These are phyloP conservation scores for Quercus lobata DNA, from an alignment of 331 rosid genomes.

Conservation along the genomic window DNA sequence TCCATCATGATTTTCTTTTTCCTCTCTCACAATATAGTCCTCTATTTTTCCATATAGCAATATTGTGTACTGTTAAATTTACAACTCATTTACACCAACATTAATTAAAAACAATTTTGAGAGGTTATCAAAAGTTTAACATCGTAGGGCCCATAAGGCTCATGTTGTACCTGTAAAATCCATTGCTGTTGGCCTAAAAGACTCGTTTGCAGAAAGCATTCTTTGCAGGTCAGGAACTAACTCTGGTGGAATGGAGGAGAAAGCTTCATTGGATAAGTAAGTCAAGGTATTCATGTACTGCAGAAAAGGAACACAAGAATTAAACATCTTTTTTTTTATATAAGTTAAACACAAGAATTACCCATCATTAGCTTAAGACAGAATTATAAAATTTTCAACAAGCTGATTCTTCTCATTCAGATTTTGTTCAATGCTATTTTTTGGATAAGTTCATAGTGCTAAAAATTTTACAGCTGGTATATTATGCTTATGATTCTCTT, in stretches of 20 bases:
- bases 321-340: not conserved
- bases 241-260: conserved; percentile 80
- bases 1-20: not conserved
- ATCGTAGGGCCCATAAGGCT: not conserved
- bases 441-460: not conserved
- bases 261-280: conserved; percentile 86
- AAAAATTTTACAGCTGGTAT: not conserved
- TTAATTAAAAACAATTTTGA: not conserved
- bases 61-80: not conserved
- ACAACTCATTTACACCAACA: not conserved
- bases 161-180: conserved; percentile 78
- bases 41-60: not conserved
- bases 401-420: not conserved
- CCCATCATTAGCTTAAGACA: no score
- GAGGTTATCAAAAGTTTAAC: not conserved
- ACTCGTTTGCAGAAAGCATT: conserved; percentile 92
- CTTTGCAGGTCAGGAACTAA: conserved; percentile 87
- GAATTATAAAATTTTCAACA: not conserved
- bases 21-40: not conserved
- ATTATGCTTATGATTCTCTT: not conserved
- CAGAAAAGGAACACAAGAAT: conserved; percentile 33
- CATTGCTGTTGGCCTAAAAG: conserved; percentile 79
- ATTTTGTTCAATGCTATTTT: not conserved
- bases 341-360: conserved; percentile 15
- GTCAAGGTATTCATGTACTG: conserved; percentile 94